Evolutionary conservation across 805 yeast genomes (phyloP).

Genomic region (Cyberlindnera lachancei): DNA sequence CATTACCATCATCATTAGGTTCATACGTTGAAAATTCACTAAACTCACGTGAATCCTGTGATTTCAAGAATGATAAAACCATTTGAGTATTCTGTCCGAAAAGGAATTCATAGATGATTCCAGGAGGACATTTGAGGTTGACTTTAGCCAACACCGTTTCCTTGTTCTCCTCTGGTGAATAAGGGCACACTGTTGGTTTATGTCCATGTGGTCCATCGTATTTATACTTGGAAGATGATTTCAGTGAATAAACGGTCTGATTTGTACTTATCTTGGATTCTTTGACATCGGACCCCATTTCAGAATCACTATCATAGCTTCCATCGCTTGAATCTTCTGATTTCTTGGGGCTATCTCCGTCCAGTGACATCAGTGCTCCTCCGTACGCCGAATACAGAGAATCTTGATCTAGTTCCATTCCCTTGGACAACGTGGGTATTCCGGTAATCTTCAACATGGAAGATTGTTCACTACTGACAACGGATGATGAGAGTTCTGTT

Average conservation of each 20-base stretch:
- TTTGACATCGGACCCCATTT: slow-evolving; percentile 15
- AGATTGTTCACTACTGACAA: not conserved
- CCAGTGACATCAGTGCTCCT: slow-evolving; percentile 37
- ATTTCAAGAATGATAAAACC: slow-evolving; percentile 32
- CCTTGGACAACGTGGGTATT: slow-evolving; percentile 13
- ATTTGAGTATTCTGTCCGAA: slow-evolving; percentile 55
- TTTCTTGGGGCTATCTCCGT: slow-evolving; percentile 26
- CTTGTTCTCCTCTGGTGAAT: slow-evolving; percentile 35
- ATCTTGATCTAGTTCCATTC: slow-evolving; percentile 12
- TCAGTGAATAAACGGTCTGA: slow-evolving; percentile 28
- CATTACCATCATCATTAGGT: slow-evolving; percentile 31
- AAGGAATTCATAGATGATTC: slow-evolving; percentile 59
- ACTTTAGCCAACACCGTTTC: slow-evolving; percentile 49
- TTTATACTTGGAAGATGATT: slow-evolving; percentile 30
- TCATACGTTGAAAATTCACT: slow-evolving; percentile 27
- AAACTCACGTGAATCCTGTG: slow-evolving; percentile 31
- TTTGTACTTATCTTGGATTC: slow-evolving; percentile 9
- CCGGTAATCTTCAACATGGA: slow-evolving; percentile 6
- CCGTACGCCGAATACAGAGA: slow-evolving; percentile 27
- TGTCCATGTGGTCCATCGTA: slow-evolving; percentile 65
- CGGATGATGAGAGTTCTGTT: not conserved
- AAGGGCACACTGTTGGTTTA: slow-evolving; percentile 43
- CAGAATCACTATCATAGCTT: slow-evolving; percentile 24
- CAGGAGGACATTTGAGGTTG: slow-evolving; percentile 63
- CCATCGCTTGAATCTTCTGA: slow-evolving; percentile 19